phyloP scores from a whole-genome alignment of 192 early-diverging fungal species.

The Rhizoclosmatium globosum region DNA sequence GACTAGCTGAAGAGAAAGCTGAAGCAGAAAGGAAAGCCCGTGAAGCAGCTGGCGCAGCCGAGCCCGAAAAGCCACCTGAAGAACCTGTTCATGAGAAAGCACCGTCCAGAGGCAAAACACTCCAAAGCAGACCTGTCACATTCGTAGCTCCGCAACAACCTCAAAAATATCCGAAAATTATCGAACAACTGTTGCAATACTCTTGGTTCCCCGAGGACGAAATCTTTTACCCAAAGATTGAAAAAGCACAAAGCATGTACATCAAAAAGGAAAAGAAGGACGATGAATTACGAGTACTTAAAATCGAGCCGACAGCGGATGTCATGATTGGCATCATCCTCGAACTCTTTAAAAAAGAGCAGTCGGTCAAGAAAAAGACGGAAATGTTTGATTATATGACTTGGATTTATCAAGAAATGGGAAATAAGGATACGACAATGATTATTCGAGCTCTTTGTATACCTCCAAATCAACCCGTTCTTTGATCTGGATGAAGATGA shows the following conservation, averaged over 20 bases:
- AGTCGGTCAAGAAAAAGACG: slow-evolving; percentile 14
- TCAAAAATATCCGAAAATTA: slow-evolving; percentile 43
- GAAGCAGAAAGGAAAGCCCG: slow-evolving; percentile 16
- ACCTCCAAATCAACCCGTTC: slow-evolving; percentile 35
- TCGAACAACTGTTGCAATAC: slow-evolving; percentile 49
- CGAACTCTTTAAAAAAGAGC: slow-evolving; percentile 12
- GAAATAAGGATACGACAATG: slow-evolving; percentile 42
- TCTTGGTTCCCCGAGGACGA: slow-evolving; percentile 56
- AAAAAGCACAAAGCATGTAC: slow-evolving; percentile 23
- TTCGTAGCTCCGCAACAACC: slow-evolving; percentile 15
- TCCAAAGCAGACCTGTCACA: not conserved
- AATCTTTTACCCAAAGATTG: slow-evolving; percentile 38
- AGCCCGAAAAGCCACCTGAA: not conserved
- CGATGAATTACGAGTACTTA: slow-evolving; percentile 26
- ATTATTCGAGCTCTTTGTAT: slow-evolving; percentile 39
- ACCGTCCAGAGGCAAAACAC: not conserved
- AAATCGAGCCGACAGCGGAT: slow-evolving; percentile 36
- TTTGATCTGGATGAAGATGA: slow-evolving; percentile 1
- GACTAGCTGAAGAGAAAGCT: slow-evolving; percentile 41
- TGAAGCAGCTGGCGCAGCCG: not conserved
- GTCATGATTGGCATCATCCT: slow-evolving; percentile 35
- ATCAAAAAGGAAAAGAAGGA: slow-evolving; percentile 31
- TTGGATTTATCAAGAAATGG: slow-evolving; percentile 52
- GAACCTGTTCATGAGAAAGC: not conserved
- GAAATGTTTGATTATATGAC: slow-evolving; percentile 50